These are phyloP conservation scores for Bolboschoenus planiculmis DNA, from an alignment of 176 grass and related monocot species.

Conservation along the genomic window DNA sequence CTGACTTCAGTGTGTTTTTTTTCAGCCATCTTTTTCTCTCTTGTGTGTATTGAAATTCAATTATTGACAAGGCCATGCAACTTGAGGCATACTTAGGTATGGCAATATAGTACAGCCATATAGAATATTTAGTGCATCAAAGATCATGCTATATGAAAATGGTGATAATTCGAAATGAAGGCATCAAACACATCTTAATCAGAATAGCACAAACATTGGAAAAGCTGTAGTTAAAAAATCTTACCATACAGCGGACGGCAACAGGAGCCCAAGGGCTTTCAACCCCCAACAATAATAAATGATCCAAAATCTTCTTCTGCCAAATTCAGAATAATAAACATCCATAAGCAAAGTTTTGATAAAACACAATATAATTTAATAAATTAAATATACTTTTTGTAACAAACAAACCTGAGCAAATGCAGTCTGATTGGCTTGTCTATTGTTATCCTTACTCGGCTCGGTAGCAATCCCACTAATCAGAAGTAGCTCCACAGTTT, in stretches of 20 bases:
- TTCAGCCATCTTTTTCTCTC: background rate
- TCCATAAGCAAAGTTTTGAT: slow-evolving; percentile 22
- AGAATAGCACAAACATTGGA: background rate
- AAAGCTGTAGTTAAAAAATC: slow-evolving; percentile 19
- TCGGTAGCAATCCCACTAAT: slow-evolving; percentile 41
- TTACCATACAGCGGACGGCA: slow-evolving; percentile 83
- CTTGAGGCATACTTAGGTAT: background rate
- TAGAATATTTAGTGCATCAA: background rate
- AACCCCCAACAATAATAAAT: slow-evolving; percentile 80
- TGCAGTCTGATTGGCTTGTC: slow-evolving; percentile 80
- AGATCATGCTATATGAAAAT: background rate
- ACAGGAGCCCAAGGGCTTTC: slow-evolving; percentile 97
- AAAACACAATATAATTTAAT: slow-evolving; percentile 18
- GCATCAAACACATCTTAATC: background rate
- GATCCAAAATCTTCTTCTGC: slow-evolving; percentile 90
- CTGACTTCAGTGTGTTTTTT: background rate
- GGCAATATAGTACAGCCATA: background rate
- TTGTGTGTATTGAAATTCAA: background rate
- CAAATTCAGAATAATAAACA: slow-evolving; percentile 1
- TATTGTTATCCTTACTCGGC: slow-evolving; percentile 71
- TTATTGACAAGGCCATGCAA: background rate
- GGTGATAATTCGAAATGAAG: background rate
- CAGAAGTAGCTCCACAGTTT: slow-evolving; percentile 94
- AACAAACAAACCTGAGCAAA: slow-evolving; percentile 62
- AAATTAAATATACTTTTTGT: slow-evolving; percentile 10